Conservation (phyloP, 768 basidiomycete species). For the Fibroporia radiculosa region DNA sequence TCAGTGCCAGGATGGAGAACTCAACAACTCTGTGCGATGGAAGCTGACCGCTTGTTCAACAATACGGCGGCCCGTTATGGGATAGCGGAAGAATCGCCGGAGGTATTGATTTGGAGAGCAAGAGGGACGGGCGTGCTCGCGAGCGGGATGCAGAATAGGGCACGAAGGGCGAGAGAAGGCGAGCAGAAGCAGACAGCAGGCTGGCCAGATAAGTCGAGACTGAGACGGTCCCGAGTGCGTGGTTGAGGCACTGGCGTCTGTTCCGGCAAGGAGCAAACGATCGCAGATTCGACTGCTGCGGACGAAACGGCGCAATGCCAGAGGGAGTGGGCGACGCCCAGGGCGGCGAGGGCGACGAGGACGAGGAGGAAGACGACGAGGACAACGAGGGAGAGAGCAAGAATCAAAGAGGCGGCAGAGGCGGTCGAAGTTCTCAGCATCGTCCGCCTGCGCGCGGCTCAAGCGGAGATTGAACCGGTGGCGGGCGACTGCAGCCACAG, state of each 20-base stretch:
- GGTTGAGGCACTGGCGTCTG: neutral
- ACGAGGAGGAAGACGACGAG: neutral
- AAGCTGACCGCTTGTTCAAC: slow-evolving; percentile 13
- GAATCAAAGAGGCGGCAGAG: too few relatives aligned
- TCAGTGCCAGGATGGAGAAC: neutral
- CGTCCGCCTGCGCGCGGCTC: too few relatives aligned
- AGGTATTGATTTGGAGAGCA: neutral
- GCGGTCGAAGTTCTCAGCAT: too few relatives aligned
- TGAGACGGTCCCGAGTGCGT: neutral
- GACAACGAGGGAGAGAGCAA: neutral
- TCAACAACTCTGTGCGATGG: neutral
- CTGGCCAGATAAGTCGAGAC: too few relatives aligned
- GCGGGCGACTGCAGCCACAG: too few relatives aligned
- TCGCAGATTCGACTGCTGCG: neutral
- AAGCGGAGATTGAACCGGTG: too few relatives aligned
- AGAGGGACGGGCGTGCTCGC: neutral
- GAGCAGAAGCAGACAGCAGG: neutral
- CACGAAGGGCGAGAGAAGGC: neutral
- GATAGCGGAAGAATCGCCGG: slow-evolving; percentile 8
- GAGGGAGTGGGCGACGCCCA: neutral
- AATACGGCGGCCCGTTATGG: slow-evolving; percentile 15
- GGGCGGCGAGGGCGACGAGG: neutral
- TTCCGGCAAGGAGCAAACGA: neutral
- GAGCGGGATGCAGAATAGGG: neutral
- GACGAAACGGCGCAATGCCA: neutral